Conservation (phyloP, 2,329 filamentous ascomycete species). For the Xenoacremonium recifei region DNA sequence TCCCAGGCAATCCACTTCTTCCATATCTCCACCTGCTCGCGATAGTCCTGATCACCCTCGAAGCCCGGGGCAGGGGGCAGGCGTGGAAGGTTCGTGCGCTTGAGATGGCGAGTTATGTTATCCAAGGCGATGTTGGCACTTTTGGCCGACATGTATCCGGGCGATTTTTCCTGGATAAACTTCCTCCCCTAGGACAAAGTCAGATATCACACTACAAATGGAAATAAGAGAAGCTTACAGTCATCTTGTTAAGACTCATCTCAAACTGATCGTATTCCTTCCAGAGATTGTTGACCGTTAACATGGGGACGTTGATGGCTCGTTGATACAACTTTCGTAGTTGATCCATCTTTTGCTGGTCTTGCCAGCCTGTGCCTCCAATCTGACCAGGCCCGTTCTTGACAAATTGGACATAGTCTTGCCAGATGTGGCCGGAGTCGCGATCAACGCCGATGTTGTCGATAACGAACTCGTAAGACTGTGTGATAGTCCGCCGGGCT, state of each 20-base stretch:
- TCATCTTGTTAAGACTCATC: constrained; percentile 88
- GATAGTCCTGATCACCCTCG: constrained; percentile 81
- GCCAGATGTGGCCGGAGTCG: constrained; percentile 86
- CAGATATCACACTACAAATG: constrained; percentile 12
- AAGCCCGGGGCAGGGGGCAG: constrained; percentile 83
- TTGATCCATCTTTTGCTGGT: constrained; percentile 96
- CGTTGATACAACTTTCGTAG: constrained; percentile 90
- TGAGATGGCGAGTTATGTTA: constrained; percentile 76
- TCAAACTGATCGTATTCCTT: constrained; percentile 98
- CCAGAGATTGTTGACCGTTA: constrained; percentile 82
- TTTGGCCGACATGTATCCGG: constrained; percentile 93
- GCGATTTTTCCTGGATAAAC: constrained; percentile 88
- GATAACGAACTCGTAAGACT: constrained; percentile 90
- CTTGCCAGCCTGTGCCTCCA: constrained; percentile 88
- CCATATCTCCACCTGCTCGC: constrained; percentile 84
- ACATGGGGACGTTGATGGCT: constrained; percentile 83
- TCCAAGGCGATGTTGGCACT: constrained; percentile 88
- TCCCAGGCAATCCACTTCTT: constrained; percentile 95
- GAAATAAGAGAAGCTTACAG: constrained; percentile 51
- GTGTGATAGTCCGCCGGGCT: constrained; percentile 75
- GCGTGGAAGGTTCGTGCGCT: constrained; percentile 74
- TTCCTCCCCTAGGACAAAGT: constrained; percentile 71
- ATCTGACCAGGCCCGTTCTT: constrained; percentile 82
- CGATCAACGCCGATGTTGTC: constrained; percentile 88
- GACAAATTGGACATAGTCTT: constrained; percentile 92